Evolutionary conservation across 352 stramenopile species (phyloP).

Genomic region (Pythium sp.): DNA sequence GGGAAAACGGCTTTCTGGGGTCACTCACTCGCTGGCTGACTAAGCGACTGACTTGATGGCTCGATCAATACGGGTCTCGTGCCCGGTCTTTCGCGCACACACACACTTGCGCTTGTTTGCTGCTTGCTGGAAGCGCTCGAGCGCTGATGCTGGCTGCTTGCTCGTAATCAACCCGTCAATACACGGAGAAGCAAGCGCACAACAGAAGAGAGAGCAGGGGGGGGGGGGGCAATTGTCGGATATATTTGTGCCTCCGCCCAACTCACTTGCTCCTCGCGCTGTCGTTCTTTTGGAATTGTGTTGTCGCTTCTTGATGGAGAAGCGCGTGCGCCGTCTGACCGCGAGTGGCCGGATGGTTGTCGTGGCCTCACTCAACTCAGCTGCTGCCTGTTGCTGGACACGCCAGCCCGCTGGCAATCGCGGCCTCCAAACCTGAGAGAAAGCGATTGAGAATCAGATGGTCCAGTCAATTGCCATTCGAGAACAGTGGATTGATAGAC

Average conservation of each 20-base stretch:
- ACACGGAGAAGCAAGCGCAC: background rate
- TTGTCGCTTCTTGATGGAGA: background rate
- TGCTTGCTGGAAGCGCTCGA: background rate
- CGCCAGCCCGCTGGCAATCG: background rate
- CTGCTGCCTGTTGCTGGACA: background rate
- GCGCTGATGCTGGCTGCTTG: background rate
- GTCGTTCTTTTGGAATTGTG: conserved; percentile 3
- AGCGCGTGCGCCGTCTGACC: background rate
- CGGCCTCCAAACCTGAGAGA: background rate
- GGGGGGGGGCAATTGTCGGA: background rate
- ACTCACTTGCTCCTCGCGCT: background rate
- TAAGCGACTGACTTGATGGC: background rate
- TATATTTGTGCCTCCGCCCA: background rate
- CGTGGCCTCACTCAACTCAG: background rate
- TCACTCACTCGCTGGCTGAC: background rate
- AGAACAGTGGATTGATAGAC: background rate
- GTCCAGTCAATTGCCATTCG: background rate
- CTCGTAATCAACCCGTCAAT: background rate
- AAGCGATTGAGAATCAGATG: background rate
- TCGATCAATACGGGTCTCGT: background rate
- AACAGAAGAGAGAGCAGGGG: background rate
- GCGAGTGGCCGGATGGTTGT: background rate
- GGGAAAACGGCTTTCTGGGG: conserved; percentile 1
- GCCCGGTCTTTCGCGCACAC: background rate
- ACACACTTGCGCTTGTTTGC: background rate